A percentile compares a stretch with the other conserved stretches of the same genome.
Evolutionary conservation across 2,329 filamentous ascomycete species (phyloP).

Genomic region (Fusarium nisikadoi): DNA sequence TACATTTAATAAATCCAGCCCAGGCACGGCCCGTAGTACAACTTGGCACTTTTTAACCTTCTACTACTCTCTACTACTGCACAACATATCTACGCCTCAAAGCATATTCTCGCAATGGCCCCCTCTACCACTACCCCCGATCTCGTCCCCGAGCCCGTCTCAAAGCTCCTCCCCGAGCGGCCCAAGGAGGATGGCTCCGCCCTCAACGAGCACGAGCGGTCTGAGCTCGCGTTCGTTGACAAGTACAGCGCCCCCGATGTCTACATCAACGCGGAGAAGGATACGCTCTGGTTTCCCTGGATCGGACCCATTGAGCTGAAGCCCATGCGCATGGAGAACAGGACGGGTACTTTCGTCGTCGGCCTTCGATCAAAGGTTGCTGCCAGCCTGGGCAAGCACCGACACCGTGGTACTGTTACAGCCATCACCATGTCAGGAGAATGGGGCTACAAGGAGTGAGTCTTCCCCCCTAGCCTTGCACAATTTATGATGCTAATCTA

Average conservation of each 20-base stretch:
- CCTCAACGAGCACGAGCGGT: constrained; percentile 12
- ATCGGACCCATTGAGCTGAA: constrained; percentile 33
- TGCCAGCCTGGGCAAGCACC: constrained; percentile 32
- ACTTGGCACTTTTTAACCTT: constrained; percentile 23
- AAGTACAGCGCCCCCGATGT: constrained; percentile 43
- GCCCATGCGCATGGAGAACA: constrained; percentile 34
- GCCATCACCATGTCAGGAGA: constrained; percentile 38
- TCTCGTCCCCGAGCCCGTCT: constrained; percentile 16
- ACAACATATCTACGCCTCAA: not conserved
- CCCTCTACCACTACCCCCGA: constrained; percentile 25
- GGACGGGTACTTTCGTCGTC: constrained; percentile 32
- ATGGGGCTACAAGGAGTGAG: constrained; percentile 41
- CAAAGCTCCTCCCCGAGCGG: constrained; percentile 20
- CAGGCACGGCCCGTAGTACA: constrained; percentile 12
- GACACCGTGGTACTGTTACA: constrained; percentile 33
- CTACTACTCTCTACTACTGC: not conserved
- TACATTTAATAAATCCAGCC: constrained; percentile 11
- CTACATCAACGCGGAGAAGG: constrained; percentile 37
- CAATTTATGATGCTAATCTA: not conserved
- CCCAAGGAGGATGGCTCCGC: constrained; percentile 16
- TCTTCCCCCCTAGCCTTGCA: not conserved
- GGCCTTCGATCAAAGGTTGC: constrained; percentile 28
- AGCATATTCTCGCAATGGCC: constrained; percentile 9
- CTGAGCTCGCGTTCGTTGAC: constrained; percentile 40
- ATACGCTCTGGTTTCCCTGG: constrained; percentile 40